Base-by-base conservation (phyloP, 2,329 filamentous ascomycete species). In the Bimuria novae-zelandiae region DNA sequence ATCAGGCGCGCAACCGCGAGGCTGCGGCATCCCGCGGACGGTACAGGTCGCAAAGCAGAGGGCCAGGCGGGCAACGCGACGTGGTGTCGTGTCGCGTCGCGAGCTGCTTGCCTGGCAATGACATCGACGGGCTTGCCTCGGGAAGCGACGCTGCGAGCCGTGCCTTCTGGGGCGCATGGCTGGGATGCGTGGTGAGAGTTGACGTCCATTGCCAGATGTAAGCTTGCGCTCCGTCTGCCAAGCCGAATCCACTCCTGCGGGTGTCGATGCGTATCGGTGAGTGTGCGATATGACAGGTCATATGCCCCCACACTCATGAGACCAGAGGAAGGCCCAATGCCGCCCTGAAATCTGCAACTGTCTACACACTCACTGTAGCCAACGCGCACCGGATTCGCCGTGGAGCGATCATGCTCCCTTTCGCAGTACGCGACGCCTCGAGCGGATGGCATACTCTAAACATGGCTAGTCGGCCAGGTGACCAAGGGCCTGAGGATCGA, bases 241-340 rank as follows among this genome's bases (percentile, higher is more conserved):
- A 33, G 30, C n/a, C 30, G n/a, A 21, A 21, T 37, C 44, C 44
- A 29, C 16, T 30, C 22, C 33, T 22, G 23, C 23, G 12, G 14
- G 21, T 36, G 43, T 21, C 32, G 33, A 47, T 23, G 23, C 11
- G 23, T 37, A 37, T 37, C 33, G 44, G 14, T 47, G 44, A 47
- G 44, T 47, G 32, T 39, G 44, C 44, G 44, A 47, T 47, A 47
- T 47, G 44, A 47, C 44, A 22, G 43, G 21, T 39, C 36, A 39
- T 22, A 22, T 23, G 17, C 36, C 36, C 36, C 36, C 36, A 39
- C 36, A 19, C 36, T 10, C 36, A 22, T 39, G 36, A 39, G 36
- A 22, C 36, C 36, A 22, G 36, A 5, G 36, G 36, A 39, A 22
- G 17, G 36, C 30, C 12, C 30, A n/a, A n/a, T n/a, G n/a, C n/a